These are phyloP conservation scores for Neurospora terricola DNA, from an alignment of 495 filamentous ascomycete species.

Conservation along the genomic window DNA sequence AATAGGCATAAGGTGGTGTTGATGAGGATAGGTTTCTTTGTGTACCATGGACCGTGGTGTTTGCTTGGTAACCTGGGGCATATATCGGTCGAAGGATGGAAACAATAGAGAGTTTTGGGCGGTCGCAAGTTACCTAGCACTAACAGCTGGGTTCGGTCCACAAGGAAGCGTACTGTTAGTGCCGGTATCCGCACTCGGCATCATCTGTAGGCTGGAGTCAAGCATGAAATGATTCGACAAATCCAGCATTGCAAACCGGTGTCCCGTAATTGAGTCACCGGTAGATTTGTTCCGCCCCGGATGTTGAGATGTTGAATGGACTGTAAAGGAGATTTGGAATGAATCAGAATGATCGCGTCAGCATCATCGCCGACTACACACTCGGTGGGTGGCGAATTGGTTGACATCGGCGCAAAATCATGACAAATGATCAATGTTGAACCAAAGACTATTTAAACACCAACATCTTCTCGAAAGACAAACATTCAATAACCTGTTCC, in stretches of 20 bases:
- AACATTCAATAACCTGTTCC: not conserved
- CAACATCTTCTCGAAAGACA: not conserved
- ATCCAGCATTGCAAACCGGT: not conserved
- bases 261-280: not conserved
- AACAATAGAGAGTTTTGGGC: too few relatives aligned
- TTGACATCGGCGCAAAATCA: not conserved
- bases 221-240: not conserved
- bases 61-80: too few relatives aligned
- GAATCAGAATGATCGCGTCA: not conserved
- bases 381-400: not conserved
- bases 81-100: too few relatives aligned
- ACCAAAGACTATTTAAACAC: not conserved
- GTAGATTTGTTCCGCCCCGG: not conserved
- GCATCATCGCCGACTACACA: not conserved
- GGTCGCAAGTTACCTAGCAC: not conserved
- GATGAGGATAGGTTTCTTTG: not conserved
- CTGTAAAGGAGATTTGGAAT: not conserved
- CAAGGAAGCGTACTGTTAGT: not conserved
- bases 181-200: not conserved
- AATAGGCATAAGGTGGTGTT: not conserved
- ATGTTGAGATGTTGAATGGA: not conserved
- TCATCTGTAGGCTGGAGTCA: not conserved
- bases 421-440: not conserved
- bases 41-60: not conserved
- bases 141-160: not conserved